Evolutionary conservation across 805 yeast species (phyloP).

Genomic region (Jamesozyma rosinii): DNA sequence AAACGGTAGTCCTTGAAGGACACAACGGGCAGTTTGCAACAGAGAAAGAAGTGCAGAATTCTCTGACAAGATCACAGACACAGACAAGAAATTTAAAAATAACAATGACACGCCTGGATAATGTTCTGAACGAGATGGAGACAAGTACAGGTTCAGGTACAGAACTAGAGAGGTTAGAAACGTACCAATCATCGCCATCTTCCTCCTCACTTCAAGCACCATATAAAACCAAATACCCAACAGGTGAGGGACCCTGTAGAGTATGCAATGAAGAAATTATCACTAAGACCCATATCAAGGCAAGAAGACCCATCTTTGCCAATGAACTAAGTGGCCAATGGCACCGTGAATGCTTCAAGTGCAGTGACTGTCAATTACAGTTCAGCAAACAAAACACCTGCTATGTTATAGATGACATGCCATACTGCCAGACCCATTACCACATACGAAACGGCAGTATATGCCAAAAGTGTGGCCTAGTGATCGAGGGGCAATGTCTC

Average conservation of each 20-base stretch:
- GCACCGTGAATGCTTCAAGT: conserved; percentile 82
- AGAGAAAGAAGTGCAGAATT: no score
- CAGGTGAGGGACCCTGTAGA: conserved; percentile 80
- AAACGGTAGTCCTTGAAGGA: no score
- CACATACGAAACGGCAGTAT: conserved; percentile 68
- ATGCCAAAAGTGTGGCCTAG: conserved; percentile 60
- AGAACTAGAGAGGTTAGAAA: no score
- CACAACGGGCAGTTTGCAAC: no score
- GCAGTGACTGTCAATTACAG: conserved; percentile 49
- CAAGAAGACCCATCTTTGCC: conserved; percentile 1
- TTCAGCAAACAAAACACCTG: conserved; percentile 57
- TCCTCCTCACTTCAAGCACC: no score
- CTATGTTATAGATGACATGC: conserved; percentile 69
- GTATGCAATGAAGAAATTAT: conserved; percentile 49
- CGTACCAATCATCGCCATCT: no score
- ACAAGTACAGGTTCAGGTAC: no score
- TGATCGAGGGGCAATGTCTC: conserved; percentile 86
- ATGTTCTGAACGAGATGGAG: no score
- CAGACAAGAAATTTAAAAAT: no score
- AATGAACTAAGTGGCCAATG: conserved; percentile 75
- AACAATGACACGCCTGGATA: no score
- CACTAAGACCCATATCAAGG: neutral
- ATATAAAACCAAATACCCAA: conserved; percentile 29
- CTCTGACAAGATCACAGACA: no score
- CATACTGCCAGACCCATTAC: conserved; percentile 71